phyloP scores from a whole-genome alignment of 345 rosid species.

The Noccaea caerulescens region DNA sequence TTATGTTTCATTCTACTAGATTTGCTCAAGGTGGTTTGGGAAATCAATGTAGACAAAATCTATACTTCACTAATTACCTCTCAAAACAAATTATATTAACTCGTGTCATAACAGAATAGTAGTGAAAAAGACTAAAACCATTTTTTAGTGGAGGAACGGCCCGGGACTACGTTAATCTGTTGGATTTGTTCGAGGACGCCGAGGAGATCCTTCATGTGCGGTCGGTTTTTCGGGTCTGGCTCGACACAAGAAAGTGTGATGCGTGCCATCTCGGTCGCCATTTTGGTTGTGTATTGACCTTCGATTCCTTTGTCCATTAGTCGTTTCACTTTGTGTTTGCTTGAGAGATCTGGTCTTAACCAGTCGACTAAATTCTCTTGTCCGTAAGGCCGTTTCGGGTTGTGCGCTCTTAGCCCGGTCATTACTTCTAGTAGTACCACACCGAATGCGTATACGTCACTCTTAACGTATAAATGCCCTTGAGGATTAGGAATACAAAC shows the following conservation, averaged over 20 bases:
- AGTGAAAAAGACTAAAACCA: too few species aligned
- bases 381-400: conserved; percentile 51
- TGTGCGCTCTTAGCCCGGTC: conserved; percentile 62
- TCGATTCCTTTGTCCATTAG: conserved; percentile 68
- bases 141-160: conserved; percentile 8
- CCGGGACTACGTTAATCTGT: conserved; percentile 6
- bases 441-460: conserved; percentile 81
- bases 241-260: conserved; percentile 55
- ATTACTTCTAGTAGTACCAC: conserved; percentile 74
- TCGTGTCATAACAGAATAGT: too few species aligned
- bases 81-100: too few species aligned
- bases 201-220: conserved; percentile 67
- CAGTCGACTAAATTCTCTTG: conserved; percentile 63
- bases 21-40: too few species aligned
- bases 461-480: conserved; percentile 83
- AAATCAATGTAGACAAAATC: too few species aligned
- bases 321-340: conserved; percentile 51
- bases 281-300: conserved; percentile 53
- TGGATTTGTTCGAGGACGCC: conserved; percentile 37
- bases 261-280: conserved; percentile 49
- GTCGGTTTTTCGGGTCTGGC: conserved; percentile 61
- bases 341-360: conserved; percentile 53
- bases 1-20: too few species aligned
- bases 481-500: conserved; percentile 29
- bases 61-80: too few species aligned